Evolutionary conservation across 192 early-diverging fungal genomes (phyloP), one percentile per base, ranked within the genome.

Genomic region (Gonapodya sp.): DNA sequence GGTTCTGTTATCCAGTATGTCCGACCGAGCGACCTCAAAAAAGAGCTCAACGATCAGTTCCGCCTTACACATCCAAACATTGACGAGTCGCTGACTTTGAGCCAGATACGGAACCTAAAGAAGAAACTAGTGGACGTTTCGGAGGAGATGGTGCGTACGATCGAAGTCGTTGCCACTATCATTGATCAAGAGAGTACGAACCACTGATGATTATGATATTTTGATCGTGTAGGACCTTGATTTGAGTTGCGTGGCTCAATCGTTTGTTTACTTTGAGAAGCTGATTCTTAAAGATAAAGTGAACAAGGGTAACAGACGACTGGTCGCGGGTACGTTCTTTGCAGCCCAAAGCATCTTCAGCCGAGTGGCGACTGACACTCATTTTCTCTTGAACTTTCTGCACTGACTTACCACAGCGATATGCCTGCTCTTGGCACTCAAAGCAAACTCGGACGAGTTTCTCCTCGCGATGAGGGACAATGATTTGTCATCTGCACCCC

Each of bases 181-280:
- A n/a, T n/a, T n/a, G n/a, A n/a, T n/a, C n/a, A n/a, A n/a, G n/a
- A n/a, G n/a, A n/a, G n/a, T n/a, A n/a, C n/a, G n/a, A n/a, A n/a
- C n/a, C n/a, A n/a, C n/a, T n/a, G n/a, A n/a, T n/a, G n/a, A n/a
- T n/a, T n/a, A n/a, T n/a, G n/a, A n/a, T n/a, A n/a, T 24, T 64
- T 24, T 64, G 46, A 24, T 64, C 24, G 8, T 8, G 46, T 86
- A 93, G 78, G 93, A 96, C 81, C 86, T 96, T 32, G 96, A 99
- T 85, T 86, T 96, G 32, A 96, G 95, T 0, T 96, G 92, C 73
- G 91, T 96, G 0, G 97, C 97, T 0, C 87, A 89, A 32, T 92
- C 94, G 24, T 96, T 93, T 88, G 96, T 94, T 0, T 98, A 96
- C 84, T 95, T 99, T 86, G 97, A 99, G 84, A 99, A 97, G 84